Evolutionary conservation across 2,329 filamentous ascomycete genomes (phyloP).

Genomic region (Pseudogymnoascus sp.): DNA sequence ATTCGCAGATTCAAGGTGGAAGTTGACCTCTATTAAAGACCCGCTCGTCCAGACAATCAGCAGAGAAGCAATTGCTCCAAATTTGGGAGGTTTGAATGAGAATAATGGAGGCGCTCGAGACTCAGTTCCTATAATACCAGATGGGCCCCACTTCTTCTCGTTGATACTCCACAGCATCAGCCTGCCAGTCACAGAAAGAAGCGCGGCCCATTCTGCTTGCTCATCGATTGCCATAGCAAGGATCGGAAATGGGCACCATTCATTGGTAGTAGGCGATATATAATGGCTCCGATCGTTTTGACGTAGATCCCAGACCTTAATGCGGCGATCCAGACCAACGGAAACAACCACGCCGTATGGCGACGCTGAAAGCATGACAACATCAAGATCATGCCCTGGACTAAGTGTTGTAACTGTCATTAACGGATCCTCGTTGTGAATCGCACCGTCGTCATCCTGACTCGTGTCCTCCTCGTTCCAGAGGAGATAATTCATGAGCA

Average conservation of each 20-base stretch:
- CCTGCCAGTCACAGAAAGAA: conserved; percentile 49
- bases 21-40: conserved; percentile 46
- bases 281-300: conserved; percentile 33
- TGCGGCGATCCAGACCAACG: conserved; percentile 59
- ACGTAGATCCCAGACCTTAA: conserved; percentile 55
- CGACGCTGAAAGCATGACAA: conserved; percentile 55
- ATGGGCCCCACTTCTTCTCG: conserved; percentile 47
- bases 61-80: conserved; percentile 37
- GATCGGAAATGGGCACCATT: conserved; percentile 46
- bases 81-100: conserved; percentile 46
- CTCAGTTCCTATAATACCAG: conserved; percentile 44
- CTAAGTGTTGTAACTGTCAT: conserved; percentile 53
- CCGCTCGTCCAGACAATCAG: conserved; percentile 58
- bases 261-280: conserved; percentile 29
- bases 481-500: conserved; percentile 66
- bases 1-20: conserved; percentile 19
- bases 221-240: conserved; percentile 56
- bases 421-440: conserved; percentile 37
- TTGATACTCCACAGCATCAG: conserved; percentile 56
- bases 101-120: conserved; percentile 53
- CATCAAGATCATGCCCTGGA: conserved; percentile 58
- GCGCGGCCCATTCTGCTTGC: conserved; percentile 54
- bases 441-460: conserved; percentile 38
- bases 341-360: conserved; percentile 58
- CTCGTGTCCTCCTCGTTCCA: conserved; percentile 50